phyloP scores from a whole-genome alignment of 2,329 filamentous ascomycete species.

The Ilyonectria sp. region DNA sequence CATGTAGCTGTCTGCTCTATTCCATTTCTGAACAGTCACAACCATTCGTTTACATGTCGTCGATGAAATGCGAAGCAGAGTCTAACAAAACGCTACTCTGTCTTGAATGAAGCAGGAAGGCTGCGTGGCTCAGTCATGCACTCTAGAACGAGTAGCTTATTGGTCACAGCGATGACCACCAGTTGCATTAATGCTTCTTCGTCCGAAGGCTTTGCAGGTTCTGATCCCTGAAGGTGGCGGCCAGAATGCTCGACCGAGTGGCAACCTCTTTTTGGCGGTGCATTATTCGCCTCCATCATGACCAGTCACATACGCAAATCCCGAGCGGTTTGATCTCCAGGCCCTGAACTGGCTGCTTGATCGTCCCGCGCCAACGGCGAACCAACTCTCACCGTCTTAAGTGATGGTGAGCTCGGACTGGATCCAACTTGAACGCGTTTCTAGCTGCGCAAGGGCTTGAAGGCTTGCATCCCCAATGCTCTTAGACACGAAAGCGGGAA shows the following conservation, averaged over 20 bases:
- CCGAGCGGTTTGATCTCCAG: conserved; percentile 19
- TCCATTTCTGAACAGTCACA: background rate
- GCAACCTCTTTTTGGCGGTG: background rate
- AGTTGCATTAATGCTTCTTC: background rate
- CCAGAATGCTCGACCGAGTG: background rate
- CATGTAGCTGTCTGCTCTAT: background rate
- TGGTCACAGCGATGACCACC: background rate
- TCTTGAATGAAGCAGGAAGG: background rate
- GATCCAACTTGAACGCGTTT: conserved; percentile 11
- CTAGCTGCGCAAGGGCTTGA: conserved; percentile 11
- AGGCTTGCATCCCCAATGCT: conserved; percentile 5
- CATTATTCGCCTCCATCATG: conserved; percentile 15
- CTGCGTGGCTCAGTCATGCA: background rate
- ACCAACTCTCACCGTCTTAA: conserved; percentile 5
- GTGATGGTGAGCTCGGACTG: background rate
- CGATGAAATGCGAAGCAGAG: background rate
- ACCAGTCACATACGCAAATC: conserved; percentile 23
- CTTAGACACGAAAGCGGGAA: conserved; percentile 19
- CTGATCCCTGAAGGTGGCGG: background rate
- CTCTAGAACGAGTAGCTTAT: background rate
- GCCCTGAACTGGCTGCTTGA: conserved; percentile 37
- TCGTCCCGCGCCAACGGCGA: conserved; percentile 44
- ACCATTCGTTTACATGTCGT: background rate
- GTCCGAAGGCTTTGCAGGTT: background rate
- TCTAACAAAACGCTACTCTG: background rate